Percentiles rank a stretch among this genome's conserved stretches.
These are phyloP conservation scores for Pisolithus sp. DNA, from an alignment of 768 basidiomycete genomes.

Conservation along the genomic window DNA sequence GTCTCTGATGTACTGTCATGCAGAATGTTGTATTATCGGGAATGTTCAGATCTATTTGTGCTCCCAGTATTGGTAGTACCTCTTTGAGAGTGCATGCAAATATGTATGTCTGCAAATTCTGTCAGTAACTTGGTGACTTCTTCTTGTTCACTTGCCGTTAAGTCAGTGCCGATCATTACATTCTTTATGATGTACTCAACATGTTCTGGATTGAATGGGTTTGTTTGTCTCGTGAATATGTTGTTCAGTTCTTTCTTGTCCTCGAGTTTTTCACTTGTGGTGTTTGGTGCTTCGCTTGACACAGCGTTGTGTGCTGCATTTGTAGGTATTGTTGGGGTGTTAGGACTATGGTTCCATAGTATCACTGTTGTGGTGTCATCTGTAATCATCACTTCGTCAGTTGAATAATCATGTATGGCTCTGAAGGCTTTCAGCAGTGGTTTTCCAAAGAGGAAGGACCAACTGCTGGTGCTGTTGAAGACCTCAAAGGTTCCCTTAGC, in stretches of 20 bases:
- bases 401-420: conserved; percentile 22
- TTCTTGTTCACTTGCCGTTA: conserved; percentile 17
- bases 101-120: too few relatives aligned
- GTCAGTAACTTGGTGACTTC: conserved; percentile 12
- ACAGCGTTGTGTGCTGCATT: not conserved
- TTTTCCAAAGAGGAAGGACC: too few relatives aligned
- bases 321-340: not conserved
- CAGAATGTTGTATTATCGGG: not conserved
- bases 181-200: conserved; percentile 13
- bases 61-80: conserved; percentile 21
- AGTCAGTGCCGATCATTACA: conserved; percentile 26
- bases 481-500: too few relatives aligned
- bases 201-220: conserved; percentile 4
- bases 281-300: too few relatives aligned
- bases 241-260: too few relatives aligned
- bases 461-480: conserved; percentile 1
- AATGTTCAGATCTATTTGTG: not conserved
- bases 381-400: conserved; percentile 3
- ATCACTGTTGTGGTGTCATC: not conserved
- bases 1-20: not conserved
- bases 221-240: not conserved
- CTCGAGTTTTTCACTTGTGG: too few relatives aligned
- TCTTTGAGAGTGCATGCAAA: conserved; percentile 36
- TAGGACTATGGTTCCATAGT: not conserved
- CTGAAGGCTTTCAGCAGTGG: conserved; percentile 15